Conservation (phyloP, 257 asterid genomes). For the Ligustrum vulgare region DNA sequence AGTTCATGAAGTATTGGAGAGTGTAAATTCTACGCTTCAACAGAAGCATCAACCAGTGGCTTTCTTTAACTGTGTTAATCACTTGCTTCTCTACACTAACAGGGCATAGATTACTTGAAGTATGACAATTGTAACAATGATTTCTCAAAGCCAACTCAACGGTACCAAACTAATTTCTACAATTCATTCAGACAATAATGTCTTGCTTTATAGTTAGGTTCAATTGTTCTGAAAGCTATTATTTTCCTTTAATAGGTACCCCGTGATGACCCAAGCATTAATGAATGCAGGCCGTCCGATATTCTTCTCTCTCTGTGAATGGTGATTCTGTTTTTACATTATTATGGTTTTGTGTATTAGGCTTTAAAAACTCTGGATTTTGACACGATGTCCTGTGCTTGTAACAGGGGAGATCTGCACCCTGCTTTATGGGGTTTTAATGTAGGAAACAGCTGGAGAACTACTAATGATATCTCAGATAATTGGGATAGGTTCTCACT, state of each 20-base stretch:
- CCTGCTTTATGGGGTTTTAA: conserved; percentile 79
- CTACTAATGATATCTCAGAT: conserved; percentile 78
- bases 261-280: conserved; percentile 82
- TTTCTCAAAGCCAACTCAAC: conserved; percentile 61
- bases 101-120: conserved; percentile 94
- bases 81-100: conserved; percentile 15
- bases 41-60: not conserved
- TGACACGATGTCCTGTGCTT: not conserved
- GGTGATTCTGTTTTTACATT: conserved; percentile 42
- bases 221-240: not conserved
- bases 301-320: conserved; percentile 85
- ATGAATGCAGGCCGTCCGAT: conserved; percentile 73
- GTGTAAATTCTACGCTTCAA: not conserved
- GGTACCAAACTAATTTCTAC: conserved; percentile 37
- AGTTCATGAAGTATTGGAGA: not conserved
- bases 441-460: conserved; percentile 93
- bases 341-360: not conserved
- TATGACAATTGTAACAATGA: conserved; percentile 81
- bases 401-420: conserved; percentile 89
- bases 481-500: conserved; percentile 69
- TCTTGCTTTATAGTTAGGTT: not conserved
- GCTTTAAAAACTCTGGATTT: not conserved
- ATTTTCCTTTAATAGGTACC: conserved; percentile 49
- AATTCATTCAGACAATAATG: not conserved
- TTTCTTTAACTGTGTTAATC: not conserved